Evolutionary conservation across 192 early-diverging fungal species (phyloP).

Genomic region (Linnemannia exigua): DNA sequence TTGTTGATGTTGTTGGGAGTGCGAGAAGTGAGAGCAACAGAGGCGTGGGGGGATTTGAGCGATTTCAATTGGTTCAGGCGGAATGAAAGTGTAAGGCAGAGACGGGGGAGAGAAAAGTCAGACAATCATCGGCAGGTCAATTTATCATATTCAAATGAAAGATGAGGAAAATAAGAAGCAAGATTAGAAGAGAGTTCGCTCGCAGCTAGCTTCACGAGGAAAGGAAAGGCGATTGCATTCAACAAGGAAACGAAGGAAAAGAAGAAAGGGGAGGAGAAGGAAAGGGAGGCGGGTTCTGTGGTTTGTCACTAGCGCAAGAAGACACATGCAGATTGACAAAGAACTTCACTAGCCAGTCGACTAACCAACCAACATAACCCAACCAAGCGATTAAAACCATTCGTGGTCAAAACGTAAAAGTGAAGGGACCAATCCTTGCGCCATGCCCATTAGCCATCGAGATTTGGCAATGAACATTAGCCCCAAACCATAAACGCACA

Average conservation of each 20-base stretch:
- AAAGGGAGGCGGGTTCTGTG: background rate
- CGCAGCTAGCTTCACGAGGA: background rate
- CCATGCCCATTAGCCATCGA: background rate
- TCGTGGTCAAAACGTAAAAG: background rate
- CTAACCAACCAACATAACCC: background rate
- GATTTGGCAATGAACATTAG: background rate
- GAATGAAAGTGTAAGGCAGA: background rate
- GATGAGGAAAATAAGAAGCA: background rate
- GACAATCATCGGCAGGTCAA: background rate
- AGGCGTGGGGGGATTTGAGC: background rate
- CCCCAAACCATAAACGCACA: background rate
- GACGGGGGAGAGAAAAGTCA: background rate
- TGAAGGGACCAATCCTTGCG: background rate
- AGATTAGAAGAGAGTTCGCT: background rate
- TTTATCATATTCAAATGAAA: slow-evolving; percentile 2
- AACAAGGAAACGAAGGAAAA: background rate
- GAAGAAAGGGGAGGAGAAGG: background rate
- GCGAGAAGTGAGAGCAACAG: no score
- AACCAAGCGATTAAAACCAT: background rate
- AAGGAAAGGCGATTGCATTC: no score
- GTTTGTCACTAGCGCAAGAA: background rate
- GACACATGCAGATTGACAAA: background rate
- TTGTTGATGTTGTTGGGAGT: background rate
- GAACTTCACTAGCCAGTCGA: background rate
- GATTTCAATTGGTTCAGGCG: slow-evolving; percentile 14